These are phyloP conservation scores for Hymenoscyphus fructigenus DNA, from an alignment of 2,329 filamentous ascomycete genomes.

Conservation along the genomic window DNA sequence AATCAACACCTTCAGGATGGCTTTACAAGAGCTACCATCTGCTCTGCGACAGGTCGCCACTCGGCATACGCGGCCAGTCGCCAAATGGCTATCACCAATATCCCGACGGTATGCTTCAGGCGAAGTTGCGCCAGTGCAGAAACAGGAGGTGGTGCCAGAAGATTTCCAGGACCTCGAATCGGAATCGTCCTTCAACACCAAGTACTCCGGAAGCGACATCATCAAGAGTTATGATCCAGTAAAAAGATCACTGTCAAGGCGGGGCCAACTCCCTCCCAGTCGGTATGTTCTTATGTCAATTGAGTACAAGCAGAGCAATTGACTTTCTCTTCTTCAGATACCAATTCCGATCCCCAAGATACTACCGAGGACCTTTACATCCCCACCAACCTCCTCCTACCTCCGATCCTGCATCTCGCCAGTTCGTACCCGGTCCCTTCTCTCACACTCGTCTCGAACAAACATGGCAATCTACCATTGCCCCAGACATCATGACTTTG, in stretches of 20 bases:
- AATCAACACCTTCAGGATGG: constrained; percentile 29
- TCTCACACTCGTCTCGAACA: constrained; percentile 82
- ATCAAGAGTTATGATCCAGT: constrained; percentile 48
- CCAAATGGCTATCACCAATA: constrained; percentile 16
- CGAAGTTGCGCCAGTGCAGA: constrained; percentile 24
- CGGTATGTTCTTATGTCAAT: constrained; percentile 35
- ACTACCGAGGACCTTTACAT: constrained; percentile 89
- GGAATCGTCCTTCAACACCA: constrained; percentile 43
- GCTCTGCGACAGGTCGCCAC: constrained; percentile 28
- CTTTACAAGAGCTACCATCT: constrained; percentile 35
- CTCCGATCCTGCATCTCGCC: constrained; percentile 82
- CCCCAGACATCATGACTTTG: constrained; percentile 83
- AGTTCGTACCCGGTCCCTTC: constrained; percentile 90
- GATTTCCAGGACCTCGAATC: constrained; percentile 46
- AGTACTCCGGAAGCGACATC: constrained; percentile 37
- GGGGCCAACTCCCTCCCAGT: constrained; percentile 39
- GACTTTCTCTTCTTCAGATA: constrained; percentile 59
- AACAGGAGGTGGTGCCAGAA: constrained; percentile 24
- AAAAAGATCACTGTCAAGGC: constrained; percentile 43
- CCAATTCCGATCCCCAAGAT: constrained; percentile 91
- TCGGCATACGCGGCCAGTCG: constrained; percentile 25
- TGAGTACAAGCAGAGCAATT: neutral
- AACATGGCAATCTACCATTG: constrained; percentile 84
- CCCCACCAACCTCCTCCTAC: constrained; percentile 86
- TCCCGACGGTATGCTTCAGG: constrained; percentile 33